Percentiles rank a stretch among this genome's conserved stretches.
Evolutionary conservation across 257 asterid species (phyloP).

Genomic region (Salvia miltiorrhiza): DNA sequence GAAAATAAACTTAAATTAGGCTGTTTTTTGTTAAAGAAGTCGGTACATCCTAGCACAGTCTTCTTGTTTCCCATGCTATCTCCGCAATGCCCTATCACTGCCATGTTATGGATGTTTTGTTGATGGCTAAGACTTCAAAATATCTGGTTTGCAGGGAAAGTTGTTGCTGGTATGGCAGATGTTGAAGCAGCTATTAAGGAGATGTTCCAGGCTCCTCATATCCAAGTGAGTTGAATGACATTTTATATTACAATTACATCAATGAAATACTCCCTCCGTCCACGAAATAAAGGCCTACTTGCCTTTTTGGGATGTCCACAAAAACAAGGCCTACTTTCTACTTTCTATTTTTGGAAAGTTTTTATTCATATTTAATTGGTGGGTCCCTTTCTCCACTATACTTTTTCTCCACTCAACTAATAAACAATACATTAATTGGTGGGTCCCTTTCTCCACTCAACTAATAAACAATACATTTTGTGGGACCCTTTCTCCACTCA

Average conservation of each 20-base stretch:
- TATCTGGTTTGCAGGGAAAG: constrained; percentile 47
- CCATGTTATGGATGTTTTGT: neutral
- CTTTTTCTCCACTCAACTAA: too few species aligned
- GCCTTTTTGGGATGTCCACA: too few species aligned
- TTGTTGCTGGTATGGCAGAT: constrained; percentile 65
- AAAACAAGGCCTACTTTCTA: too few species aligned
- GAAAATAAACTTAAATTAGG: too few species aligned
- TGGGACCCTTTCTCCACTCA: too few species aligned
- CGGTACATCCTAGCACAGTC: neutral
- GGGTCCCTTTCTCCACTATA: neutral
- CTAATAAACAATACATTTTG: too few species aligned
- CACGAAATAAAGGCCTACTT: too few species aligned
- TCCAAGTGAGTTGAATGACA: constrained; percentile 60
- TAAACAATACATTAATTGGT: too few species aligned
- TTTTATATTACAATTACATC: constrained; percentile 1
- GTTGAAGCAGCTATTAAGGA: constrained; percentile 89
- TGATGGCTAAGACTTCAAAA: neutral
- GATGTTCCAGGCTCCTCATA: constrained; percentile 99
- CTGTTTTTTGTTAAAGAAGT: neutral
- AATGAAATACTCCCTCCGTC: neutral
- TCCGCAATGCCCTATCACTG: neutral
- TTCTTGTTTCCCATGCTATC: neutral
- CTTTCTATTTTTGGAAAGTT: neutral
- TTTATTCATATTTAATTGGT: too few species aligned
- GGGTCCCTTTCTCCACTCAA: too few species aligned